Conservation (phyloP, 305 asterid genomes). For the Ilex paraguariensis region DNA sequence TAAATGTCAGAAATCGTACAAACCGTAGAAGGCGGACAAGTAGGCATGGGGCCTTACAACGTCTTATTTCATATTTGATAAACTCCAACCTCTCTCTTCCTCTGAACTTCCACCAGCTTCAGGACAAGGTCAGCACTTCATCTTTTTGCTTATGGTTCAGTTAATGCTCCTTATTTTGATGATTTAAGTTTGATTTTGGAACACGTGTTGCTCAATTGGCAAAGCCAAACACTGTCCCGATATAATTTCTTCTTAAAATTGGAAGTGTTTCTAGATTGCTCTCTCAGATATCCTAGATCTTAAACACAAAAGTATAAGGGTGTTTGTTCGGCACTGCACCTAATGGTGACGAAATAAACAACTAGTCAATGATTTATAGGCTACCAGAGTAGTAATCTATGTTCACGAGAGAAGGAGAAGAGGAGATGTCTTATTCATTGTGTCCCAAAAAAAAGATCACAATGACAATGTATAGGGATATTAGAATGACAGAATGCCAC, state of each 20-base stretch:
- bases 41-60: conserved; percentile 13
- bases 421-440: too few relatives aligned
- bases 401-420: too few relatives aligned
- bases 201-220: conserved; percentile 6
- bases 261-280: conserved; percentile 4
- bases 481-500: too few relatives aligned
- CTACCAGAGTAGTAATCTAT: too few relatives aligned
- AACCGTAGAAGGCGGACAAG: conserved; percentile 7
- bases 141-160: background rate
- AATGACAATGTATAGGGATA: too few relatives aligned
- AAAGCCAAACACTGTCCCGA: too few relatives aligned
- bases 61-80: conserved; percentile 4
- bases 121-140: conserved; percentile 24
- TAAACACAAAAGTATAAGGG: conserved; percentile 11
- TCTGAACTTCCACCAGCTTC: conserved; percentile 9
- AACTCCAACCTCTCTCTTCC: conserved; percentile 18
- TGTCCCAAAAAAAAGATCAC: too few relatives aligned
- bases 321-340: background rate
- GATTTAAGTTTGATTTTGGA: background rate
- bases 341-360: background rate
- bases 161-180: background rate
- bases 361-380: too few relatives aligned
- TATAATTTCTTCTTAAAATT: too few relatives aligned
- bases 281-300: conserved; percentile 15
- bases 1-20: background rate